Conservation (phyloP, 805 yeast genomes). For the Sugiyamaella boreocaroliniensis region DNA sequence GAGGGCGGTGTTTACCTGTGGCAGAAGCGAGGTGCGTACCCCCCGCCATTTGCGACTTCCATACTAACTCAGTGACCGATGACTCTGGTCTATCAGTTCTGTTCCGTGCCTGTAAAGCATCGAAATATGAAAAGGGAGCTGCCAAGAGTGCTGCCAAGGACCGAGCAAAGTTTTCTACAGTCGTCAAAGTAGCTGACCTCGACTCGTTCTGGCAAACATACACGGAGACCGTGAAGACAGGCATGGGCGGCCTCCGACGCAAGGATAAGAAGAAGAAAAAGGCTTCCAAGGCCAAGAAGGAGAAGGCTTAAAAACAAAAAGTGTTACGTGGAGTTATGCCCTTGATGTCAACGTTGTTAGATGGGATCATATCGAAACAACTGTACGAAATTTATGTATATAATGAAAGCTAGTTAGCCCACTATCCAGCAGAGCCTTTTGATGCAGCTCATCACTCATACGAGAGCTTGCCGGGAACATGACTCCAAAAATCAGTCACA, state of each 20-base stretch:
- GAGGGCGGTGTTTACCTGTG: constrained; percentile 32
- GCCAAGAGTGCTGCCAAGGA: constrained; percentile 35
- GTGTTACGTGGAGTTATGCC: too few species aligned
- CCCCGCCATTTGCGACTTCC: constrained; percentile 13
- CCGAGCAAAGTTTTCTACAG: constrained; percentile 63
- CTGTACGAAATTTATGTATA: neutral
- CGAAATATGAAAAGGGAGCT: constrained; percentile 17
- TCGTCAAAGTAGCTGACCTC: constrained; percentile 54
- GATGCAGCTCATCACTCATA: constrained; percentile 22
- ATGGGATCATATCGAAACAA: too few species aligned
- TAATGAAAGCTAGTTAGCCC: too few species aligned
- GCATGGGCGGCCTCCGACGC: constrained; percentile 70
- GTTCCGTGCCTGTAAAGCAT: constrained; percentile 61
- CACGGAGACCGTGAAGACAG: constrained; percentile 58
- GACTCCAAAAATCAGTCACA: constrained; percentile 45
- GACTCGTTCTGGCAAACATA: constrained; percentile 75
- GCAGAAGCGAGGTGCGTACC: constrained; percentile 30
- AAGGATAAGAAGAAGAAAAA: constrained; percentile 74
- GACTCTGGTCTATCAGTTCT: constrained; percentile 42
- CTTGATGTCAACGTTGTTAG: too few species aligned
- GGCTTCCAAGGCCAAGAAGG: constrained; percentile 32
- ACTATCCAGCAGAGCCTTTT: too few species aligned
- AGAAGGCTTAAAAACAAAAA: neutral
- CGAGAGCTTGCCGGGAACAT: constrained; percentile 40
- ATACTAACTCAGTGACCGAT: neutral